Conservation (phyloP, 192 early-diverging fungal genomes). For the Chytriomyces confervae region DNA sequence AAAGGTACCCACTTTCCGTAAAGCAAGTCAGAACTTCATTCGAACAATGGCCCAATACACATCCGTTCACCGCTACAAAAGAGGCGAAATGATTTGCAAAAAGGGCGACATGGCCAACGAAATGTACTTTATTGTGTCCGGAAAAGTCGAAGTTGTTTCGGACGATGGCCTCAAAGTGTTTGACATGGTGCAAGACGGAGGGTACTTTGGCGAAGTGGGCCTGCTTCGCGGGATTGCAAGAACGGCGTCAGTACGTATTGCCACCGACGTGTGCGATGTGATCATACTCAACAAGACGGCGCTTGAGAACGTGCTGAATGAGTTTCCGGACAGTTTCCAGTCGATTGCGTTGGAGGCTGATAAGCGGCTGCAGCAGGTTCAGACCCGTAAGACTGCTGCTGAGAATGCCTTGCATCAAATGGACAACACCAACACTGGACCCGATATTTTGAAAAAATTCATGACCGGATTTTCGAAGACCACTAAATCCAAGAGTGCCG, state of each 20-base stretch:
- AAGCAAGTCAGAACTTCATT: constrained; percentile 54
- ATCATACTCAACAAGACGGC: constrained; percentile 47
- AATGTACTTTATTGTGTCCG: constrained; percentile 62
- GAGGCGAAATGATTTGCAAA: constrained; percentile 51
- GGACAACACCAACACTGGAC: background rate
- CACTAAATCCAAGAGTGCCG: background rate
- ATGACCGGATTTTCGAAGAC: constrained; percentile 21
- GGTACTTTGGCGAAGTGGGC: constrained; percentile 66
- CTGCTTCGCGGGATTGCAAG: constrained; percentile 49
- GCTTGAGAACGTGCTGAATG: constrained; percentile 49
- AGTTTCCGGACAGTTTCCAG: constrained; percentile 59
- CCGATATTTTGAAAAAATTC: constrained; percentile 27
- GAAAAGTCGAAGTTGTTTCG: constrained; percentile 57
- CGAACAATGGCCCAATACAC: constrained; percentile 50
- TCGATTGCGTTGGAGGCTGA: constrained; percentile 55
- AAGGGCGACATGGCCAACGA: constrained; percentile 54
- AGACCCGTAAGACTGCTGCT: constrained; percentile 37
- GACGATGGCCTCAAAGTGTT: constrained; percentile 56
- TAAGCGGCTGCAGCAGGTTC: constrained; percentile 43
- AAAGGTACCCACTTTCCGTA: constrained; percentile 54
- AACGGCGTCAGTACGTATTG: constrained; percentile 53
- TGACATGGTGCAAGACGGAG: constrained; percentile 53
- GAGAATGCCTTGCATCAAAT: constrained; percentile 32
- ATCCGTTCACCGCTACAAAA: constrained; percentile 36
- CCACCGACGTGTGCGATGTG: constrained; percentile 42